Percentiles rank a stretch among this genome's conserved stretches.
phyloP scores from a whole-genome alignment of 2,329 filamentous ascomycete genomes.

The Fusarium sp. region DNA sequence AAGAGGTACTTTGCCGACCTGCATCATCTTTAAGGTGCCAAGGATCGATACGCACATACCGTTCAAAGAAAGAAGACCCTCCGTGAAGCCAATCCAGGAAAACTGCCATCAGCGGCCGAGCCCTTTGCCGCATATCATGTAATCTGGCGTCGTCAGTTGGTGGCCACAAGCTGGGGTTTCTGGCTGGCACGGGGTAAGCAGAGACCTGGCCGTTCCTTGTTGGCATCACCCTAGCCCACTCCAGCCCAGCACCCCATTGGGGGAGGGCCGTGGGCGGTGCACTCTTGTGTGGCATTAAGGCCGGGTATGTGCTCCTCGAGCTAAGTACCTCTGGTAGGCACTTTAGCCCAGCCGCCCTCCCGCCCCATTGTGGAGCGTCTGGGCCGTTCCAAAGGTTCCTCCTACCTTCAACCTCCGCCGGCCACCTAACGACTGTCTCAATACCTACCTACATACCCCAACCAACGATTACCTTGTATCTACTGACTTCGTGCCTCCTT shows the following conservation, averaged over 20 bases:
- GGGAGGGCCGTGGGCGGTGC: slow-evolving; percentile 7
- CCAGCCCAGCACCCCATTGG: slow-evolving; percentile 1
- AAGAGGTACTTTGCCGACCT: not conserved
- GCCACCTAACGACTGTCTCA: slow-evolving; percentile 22
- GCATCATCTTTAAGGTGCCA: not conserved
- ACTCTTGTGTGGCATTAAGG: slow-evolving; percentile 8
- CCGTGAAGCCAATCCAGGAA: not conserved
- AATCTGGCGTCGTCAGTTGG: slow-evolving; percentile 5
- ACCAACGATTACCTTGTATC: not conserved
- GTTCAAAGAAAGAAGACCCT: not conserved
- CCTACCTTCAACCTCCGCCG: slow-evolving; percentile 30
- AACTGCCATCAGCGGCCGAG: not conserved
- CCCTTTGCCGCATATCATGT: not conserved
- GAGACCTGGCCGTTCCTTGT: not conserved
- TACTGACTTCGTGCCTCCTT: slow-evolving; percentile 13
- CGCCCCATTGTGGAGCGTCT: slow-evolving; percentile 30
- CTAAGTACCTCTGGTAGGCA: slow-evolving; percentile 5
- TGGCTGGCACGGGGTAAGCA: slow-evolving; percentile 5
- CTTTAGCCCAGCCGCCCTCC: slow-evolving; percentile 26
- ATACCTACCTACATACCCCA: slow-evolving; percentile 10
- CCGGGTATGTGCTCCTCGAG: slow-evolving; percentile 10
- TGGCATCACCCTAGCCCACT: not conserved
- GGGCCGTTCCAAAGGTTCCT: slow-evolving; percentile 22
- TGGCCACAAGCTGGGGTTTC: not conserved
- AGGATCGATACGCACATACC: not conserved